Evolutionary conservation across 2,329 filamentous ascomycete species (phyloP), one percentile per base, ranked within the genome.

Genomic region (Lachnellula cervina): DNA sequence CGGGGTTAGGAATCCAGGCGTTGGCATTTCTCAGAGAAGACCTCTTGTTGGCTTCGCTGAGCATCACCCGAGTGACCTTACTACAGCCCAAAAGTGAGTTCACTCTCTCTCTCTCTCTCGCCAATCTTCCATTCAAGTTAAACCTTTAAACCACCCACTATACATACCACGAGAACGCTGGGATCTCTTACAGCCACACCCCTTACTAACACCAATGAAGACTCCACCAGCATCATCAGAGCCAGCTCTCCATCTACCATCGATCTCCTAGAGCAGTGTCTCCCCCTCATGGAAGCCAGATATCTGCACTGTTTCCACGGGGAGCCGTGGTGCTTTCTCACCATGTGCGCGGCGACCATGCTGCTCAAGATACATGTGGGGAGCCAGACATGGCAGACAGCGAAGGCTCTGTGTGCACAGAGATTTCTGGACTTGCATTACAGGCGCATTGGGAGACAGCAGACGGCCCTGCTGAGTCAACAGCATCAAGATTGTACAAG

Each of bases 271-370:
- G 80, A 84, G 64, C 82, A 80, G 66, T 84, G 81, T 58, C 76
- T 84, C 38, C 70, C 71, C 47, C 80, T 85, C 75, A 83, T 83
- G 66, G 81, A 84, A 62, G 81, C 84, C 61, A 77, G 80, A 1
- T 76, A 84, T 7, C 68, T 85, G 23, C 74, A 81, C n/a, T 83
- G 21, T 19, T 49, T 32, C 23, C 42, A 80, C 59, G 81, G 81
- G 16, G 82, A 85, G 64, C 81, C 82, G 0, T 84, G 82, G 82
- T 80, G 80, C 17, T 83, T 84, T 67, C 81, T 78, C 54, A 83
- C 83, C 66, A 82, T 84, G 78, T 84, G 81, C 61, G 80, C 81
- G 3, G 80, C 81, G 1, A 73, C 79, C 25, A 82, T 81, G 3
- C 72, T 85, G 9, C 72, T 84, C 23, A 80, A 84, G 67, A 79